Evolutionary conservation across 345 rosid genomes (phyloP).

Genomic region (Corchorus olitorius): DNA sequence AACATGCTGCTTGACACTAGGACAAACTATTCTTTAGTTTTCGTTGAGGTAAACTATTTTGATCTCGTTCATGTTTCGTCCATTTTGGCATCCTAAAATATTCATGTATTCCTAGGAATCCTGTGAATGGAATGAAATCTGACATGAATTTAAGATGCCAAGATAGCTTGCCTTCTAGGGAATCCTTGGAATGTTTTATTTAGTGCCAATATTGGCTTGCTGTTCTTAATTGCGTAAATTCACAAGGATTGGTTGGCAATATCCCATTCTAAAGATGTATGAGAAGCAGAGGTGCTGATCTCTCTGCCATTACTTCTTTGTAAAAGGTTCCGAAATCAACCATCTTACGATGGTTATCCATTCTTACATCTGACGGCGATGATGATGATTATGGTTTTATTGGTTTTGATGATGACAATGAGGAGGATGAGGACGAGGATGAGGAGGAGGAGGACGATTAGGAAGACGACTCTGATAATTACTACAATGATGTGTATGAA

Average conservation of each 20-base stretch:
- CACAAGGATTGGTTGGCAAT: slow-evolving; percentile 7
- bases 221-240: slow-evolving; percentile 5
- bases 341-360: slow-evolving; percentile 32
- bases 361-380: slow-evolving; percentile 19
- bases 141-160: not conserved
- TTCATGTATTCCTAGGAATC: not conserved
- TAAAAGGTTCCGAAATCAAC: slow-evolving; percentile 38
- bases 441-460: slow-evolving; percentile 27
- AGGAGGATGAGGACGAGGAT: slow-evolving; percentile 28
- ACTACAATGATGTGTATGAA: slow-evolving; percentile 13
- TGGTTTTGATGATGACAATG: slow-evolving; percentile 31
- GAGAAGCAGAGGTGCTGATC: slow-evolving; percentile 46
- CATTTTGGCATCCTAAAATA: not conserved
- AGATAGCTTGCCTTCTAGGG: not conserved
- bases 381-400: slow-evolving; percentile 28
- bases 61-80: not conserved
- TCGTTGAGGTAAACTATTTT: not conserved
- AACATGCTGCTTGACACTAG: not conserved
- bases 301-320: slow-evolving; percentile 56
- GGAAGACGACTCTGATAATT: slow-evolving; percentile 24
- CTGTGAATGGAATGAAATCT: not conserved
- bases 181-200: not conserved
- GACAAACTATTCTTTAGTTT: slow-evolving; percentile 1
- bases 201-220: not conserved
- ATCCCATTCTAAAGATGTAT: slow-evolving; percentile 18